Percentiles rank a stretch among this genome's conserved stretches.
Conservation (phyloP, 2,329 filamentous ascomycete species). For the Nectriaceae sp. region DNA sequence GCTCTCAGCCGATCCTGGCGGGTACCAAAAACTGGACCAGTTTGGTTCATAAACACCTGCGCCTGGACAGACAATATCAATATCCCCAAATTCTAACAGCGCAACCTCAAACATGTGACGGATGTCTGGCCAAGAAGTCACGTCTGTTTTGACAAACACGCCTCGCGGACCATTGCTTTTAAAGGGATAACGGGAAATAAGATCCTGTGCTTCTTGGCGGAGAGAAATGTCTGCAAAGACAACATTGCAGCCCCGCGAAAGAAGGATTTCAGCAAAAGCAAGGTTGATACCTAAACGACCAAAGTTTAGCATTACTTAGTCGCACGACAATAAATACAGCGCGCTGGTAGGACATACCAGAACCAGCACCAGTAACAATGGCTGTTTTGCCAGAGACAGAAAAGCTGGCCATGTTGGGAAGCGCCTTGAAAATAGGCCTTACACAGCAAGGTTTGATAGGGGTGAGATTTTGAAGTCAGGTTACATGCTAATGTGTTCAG, state of each 20-base stretch:
- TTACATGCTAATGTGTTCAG: too few relatives aligned
- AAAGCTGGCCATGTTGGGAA: too few relatives aligned
- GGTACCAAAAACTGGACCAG: conserved; percentile 45
- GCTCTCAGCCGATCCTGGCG: conserved; percentile 37
- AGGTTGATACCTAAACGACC: conserved; percentile 48
- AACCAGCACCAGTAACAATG: conserved; percentile 32
- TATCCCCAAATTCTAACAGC: conserved; percentile 36
- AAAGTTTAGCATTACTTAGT: not conserved
- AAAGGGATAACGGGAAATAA: conserved; percentile 29
- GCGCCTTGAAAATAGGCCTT: too few relatives aligned
- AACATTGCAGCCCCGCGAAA: conserved; percentile 45
- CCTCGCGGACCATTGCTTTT: conserved; percentile 29
- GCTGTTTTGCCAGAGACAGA: conserved; percentile 30
- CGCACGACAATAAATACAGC: too few relatives aligned
- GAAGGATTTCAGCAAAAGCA: conserved; percentile 44
- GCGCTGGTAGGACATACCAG: conserved; percentile 19
- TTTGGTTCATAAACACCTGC: conserved; percentile 49
- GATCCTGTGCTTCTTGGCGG: conserved; percentile 41
- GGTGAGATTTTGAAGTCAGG: too few relatives aligned
- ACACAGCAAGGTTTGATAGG: too few relatives aligned
- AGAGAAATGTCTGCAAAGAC: conserved; percentile 46
- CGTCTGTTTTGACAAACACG: conserved; percentile 47
- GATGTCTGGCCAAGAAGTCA: conserved; percentile 43
- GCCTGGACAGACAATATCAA: conserved; percentile 47
- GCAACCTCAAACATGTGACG: conserved; percentile 37